Percentiles rank a stretch among this genome's conserved stretches.
Conservation (phyloP, 2,329 filamentous ascomycete species). For the Venturia carpophila region DNA sequence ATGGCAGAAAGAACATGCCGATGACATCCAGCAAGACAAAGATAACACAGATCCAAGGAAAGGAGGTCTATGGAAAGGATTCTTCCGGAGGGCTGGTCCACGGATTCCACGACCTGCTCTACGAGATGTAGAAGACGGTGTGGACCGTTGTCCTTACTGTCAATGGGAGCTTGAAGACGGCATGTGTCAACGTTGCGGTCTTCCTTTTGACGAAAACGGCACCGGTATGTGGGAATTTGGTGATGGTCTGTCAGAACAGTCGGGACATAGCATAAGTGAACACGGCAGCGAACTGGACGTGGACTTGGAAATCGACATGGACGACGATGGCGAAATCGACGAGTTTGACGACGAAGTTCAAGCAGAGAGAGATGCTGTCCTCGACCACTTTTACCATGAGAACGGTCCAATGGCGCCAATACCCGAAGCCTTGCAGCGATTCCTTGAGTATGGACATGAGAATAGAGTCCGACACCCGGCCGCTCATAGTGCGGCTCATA, state of each 20-base stretch:
- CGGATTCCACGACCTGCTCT: constrained; percentile 33
- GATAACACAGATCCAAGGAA: constrained; percentile 40
- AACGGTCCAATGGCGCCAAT: constrained; percentile 14
- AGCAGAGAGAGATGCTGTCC: not conserved
- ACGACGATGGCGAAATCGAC: constrained; percentile 31
- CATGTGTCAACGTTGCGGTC: constrained; percentile 46
- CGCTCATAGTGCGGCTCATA: constrained; percentile 37
- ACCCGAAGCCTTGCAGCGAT: constrained; percentile 5
- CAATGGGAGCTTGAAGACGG: constrained; percentile 57
- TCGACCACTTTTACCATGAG: constrained; percentile 6
- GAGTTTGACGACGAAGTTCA: constrained; percentile 23
- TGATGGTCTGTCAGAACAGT: constrained; percentile 36
- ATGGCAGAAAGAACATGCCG: constrained; percentile 52
- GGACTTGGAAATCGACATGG: constrained; percentile 36
- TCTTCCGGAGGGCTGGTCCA: constrained; percentile 37
- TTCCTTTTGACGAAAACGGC: constrained; percentile 43
- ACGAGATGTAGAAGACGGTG: constrained; percentile 51
- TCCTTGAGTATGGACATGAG: constrained; percentile 11
- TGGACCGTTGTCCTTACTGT: constrained; percentile 56
- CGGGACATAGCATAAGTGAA: constrained; percentile 32
- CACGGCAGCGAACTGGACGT: constrained; percentile 34
- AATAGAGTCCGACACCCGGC: constrained; percentile 26
- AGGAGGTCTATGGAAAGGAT: constrained; percentile 57
- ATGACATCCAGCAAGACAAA: constrained; percentile 53
- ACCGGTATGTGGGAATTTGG: constrained; percentile 31